Percentiles rank a stretch among this genome's conserved stretches.
Evolutionary conservation across 306 rosid genomes (phyloP).

Genomic region (Astragalus membranaceus): DNA sequence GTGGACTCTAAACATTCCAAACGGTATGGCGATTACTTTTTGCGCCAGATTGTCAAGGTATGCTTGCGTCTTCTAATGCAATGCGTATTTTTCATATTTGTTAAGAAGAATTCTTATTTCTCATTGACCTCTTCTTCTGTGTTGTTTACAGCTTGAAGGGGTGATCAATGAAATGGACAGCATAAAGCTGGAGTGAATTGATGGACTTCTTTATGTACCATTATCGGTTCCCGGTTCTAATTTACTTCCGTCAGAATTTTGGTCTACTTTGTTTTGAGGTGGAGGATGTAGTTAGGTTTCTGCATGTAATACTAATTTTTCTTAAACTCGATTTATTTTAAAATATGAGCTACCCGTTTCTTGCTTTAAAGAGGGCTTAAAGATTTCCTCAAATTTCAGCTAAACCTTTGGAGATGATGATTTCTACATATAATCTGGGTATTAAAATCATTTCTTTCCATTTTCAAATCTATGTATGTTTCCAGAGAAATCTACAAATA

Average conservation of each 20-base stretch:
- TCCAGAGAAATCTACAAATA: too few relatives aligned
- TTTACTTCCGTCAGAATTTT: constrained; percentile 16
- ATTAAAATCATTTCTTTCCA: too few relatives aligned
- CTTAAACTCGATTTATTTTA: constrained; percentile 18
- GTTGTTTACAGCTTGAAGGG: constrained; percentile 65
- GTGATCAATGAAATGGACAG: constrained; percentile 72
- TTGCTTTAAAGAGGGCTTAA: constrained; percentile 10
- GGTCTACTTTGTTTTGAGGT: constrained; percentile 7
- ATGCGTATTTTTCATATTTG: not conserved
- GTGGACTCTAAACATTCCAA: constrained; percentile 67
- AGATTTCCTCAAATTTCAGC: not conserved
- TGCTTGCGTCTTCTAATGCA: not conserved
- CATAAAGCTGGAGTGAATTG: constrained; percentile 67
- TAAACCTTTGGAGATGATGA: too few relatives aligned
- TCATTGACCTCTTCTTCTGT: not conserved
- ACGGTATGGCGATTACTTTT: constrained; percentile 78
- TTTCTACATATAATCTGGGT: too few relatives aligned
- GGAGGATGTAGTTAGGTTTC: constrained; percentile 38
- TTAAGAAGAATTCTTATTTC: not conserved
- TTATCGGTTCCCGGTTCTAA: constrained; percentile 11
- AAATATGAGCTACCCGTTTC: not conserved
- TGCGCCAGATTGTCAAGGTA: constrained; percentile 91
- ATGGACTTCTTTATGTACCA: not conserved
- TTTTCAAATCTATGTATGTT: too few relatives aligned
- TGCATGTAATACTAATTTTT: constrained; percentile 18